Evolutionary conservation across 495 filamentous ascomycete species (phyloP).

Genomic region (Neurospora tetraspora): DNA sequence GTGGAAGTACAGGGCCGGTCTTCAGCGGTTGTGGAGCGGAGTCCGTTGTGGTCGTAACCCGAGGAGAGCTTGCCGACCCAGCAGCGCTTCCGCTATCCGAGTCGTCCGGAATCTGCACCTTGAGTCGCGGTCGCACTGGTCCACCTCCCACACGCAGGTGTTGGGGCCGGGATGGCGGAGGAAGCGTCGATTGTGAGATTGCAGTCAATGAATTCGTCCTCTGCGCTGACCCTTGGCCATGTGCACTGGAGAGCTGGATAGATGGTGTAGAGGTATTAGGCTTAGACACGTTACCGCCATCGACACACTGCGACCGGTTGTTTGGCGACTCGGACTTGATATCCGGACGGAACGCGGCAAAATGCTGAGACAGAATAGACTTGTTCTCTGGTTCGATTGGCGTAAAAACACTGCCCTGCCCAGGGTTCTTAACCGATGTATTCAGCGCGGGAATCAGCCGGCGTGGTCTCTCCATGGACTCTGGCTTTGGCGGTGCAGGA

Average conservation of each 20-base stretch:
- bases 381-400: slow-evolving; percentile 80
- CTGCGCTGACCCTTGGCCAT: slow-evolving; percentile 26
- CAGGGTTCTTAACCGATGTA: slow-evolving; percentile 57
- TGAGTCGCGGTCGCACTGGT: slow-evolving; percentile 65
- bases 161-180: slow-evolving; percentile 69
- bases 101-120: slow-evolving; percentile 90
- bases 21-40: slow-evolving; percentile 27
- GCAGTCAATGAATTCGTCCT: slow-evolving; percentile 45
- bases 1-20: slow-evolving; percentile 68
- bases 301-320: slow-evolving; percentile 53
- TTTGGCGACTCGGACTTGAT: slow-evolving; percentile 32
- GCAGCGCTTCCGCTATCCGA: slow-evolving; percentile 75
- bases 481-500: slow-evolving; percentile 37
- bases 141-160: slow-evolving; percentile 49
- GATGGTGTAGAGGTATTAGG: slow-evolving; percentile 39
- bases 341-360: slow-evolving; percentile 47
- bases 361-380: slow-evolving; percentile 79
- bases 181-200: slow-evolving; percentile 41
- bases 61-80: slow-evolving; percentile 60
- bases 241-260: slow-evolving; percentile 34
- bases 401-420: slow-evolving; percentile 86
- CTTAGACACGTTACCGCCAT: slow-evolving; percentile 45
- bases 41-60: slow-evolving; percentile 56
- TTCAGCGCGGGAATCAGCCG: slow-evolving; percentile 30
- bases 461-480: slow-evolving; percentile 20